phyloP scores from a whole-genome alignment of 352 stramenopile species.

The Bremia lactucae region DNA sequence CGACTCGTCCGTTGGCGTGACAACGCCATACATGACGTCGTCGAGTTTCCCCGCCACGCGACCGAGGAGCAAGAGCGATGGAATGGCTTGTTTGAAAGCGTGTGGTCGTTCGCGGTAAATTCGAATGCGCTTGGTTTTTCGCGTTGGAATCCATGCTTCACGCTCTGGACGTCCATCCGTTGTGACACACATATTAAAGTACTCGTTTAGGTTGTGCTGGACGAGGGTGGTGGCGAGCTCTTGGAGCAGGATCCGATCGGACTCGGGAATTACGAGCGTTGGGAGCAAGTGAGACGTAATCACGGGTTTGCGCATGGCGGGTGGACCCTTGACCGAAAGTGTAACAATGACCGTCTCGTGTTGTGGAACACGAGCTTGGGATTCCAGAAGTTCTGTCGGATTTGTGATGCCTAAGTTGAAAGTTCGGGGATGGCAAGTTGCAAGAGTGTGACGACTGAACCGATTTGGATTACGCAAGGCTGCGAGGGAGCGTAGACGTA shows the following conservation, averaged over 20 bases:
- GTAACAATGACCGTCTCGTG: background rate
- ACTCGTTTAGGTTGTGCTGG: conserved; percentile 21
- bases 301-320: conserved; percentile 15
- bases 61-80: conserved; percentile 22
- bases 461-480: too few relatives aligned
- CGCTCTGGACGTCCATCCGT: conserved; percentile 22
- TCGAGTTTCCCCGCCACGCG: conserved; percentile 21
- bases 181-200: conserved; percentile 16
- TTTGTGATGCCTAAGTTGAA: conserved; percentile 5
- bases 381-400: background rate
- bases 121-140: conserved; percentile 16
- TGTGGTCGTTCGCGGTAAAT: conserved; percentile 21
- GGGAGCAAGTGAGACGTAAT: conserved; percentile 22
- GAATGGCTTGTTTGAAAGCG: conserved; percentile 8
- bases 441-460: too few relatives aligned
- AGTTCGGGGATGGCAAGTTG: too few relatives aligned
- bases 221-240: conserved; percentile 19
- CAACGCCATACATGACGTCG: conserved; percentile 28
- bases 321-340: conserved; percentile 3
- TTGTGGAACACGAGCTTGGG: too few relatives aligned
- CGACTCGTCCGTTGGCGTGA: conserved; percentile 19
- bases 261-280: conserved; percentile 15
- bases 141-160: conserved; percentile 17
- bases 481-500: too few relatives aligned
- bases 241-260: conserved; percentile 14